Percentiles rank a stretch among this genome's conserved stretches.
These are phyloP conservation scores for Salix caprea DNA, from an alignment of 345 rosid species.

Conservation along the genomic window DNA sequence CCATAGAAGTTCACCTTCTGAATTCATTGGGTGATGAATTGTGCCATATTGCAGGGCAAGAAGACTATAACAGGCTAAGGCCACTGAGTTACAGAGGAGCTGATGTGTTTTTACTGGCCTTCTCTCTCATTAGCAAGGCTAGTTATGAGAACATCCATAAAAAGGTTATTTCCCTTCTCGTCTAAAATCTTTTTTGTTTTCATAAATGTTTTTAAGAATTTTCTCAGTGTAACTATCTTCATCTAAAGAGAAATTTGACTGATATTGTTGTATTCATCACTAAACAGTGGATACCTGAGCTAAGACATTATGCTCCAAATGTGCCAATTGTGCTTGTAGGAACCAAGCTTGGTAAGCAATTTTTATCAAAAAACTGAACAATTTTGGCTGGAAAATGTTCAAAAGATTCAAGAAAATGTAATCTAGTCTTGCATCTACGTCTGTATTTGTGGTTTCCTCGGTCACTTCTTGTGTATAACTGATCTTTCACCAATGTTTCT, in stretches of 20 bases:
- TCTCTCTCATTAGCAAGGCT: constrained; percentile 74
- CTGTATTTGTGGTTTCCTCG: too few species aligned
- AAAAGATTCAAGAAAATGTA: too few species aligned
- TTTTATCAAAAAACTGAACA: not conserved
- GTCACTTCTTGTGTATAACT: too few species aligned
- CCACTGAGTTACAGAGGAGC: constrained; percentile 87
- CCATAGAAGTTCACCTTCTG: too few species aligned
- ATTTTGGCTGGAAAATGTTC: too few species aligned
- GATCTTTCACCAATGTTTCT: too few species aligned
- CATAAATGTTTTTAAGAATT: not conserved
- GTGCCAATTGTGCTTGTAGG: constrained; percentile 78
- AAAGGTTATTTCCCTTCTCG: constrained; percentile 37
- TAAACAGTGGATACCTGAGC: constrained; percentile 78
- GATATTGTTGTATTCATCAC: not conserved
- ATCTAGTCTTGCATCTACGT: too few species aligned
- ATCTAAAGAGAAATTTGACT: not conserved
- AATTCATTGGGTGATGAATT: not conserved
- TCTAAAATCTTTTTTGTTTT: too few species aligned
- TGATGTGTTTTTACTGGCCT: constrained; percentile 75
- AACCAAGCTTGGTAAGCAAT: constrained; percentile 60
- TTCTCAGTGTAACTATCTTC: not conserved
- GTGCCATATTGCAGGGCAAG: constrained; percentile 52
- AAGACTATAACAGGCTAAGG: constrained; percentile 76
- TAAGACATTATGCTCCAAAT: constrained; percentile 66
- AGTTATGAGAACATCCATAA: constrained; percentile 74